Base-by-base conservation (phyloP, 1,139 yeast genomes). In the Taphrina deformans region DNA sequence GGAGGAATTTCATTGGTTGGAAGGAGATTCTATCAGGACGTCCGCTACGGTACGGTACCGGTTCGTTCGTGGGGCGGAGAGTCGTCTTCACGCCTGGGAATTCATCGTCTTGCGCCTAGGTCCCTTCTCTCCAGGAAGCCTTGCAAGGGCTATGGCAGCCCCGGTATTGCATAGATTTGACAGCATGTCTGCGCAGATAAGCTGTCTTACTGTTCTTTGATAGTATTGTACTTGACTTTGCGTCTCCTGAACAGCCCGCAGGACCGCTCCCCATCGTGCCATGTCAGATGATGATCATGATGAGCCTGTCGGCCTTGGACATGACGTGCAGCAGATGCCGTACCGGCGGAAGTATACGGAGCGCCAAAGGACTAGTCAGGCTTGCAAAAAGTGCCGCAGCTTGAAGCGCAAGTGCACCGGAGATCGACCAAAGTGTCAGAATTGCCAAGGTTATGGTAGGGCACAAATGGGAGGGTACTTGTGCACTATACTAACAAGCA, bases 361-460 rank as follows among this genome's bases (percentile, higher is more conserved):
- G 38, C 59, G 65, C 9, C 59, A 52, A 23, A 56, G 65, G 21
- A 61, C 65, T 5, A 61, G 59, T 41, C 65, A 61, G 38, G 65
- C 65, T 12, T 61, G 65, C 46, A 53, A 52, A 21, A 61, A 52
- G 46, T 61, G 65, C 31, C 59, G 65, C 27, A 31, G 51, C n/a
- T 35, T 61, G 35, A 61, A 61, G 65, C 45, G 59, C 31, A 61
- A 61, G 48, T 61, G 65, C 29, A 50, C 50, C 10, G 65, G 65
- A 10, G 59, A 61, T 16, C 41, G 59, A 5, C 65, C 65, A n/a
- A 45, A 38, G 24, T 61, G 65, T 33, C 48, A 52, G 35, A 61
- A 61, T 44, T 61, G 65, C 16, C 59, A 55, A 21, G 65, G 65
- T 26, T 61, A 61, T 48, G 65, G 60, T 41, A 12, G 23, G 24